Evolutionary conservation across 1,284 basidiomycete species (phyloP), one percentile per base, ranked within the genome.

Genomic region (Irpex sp.): DNA sequence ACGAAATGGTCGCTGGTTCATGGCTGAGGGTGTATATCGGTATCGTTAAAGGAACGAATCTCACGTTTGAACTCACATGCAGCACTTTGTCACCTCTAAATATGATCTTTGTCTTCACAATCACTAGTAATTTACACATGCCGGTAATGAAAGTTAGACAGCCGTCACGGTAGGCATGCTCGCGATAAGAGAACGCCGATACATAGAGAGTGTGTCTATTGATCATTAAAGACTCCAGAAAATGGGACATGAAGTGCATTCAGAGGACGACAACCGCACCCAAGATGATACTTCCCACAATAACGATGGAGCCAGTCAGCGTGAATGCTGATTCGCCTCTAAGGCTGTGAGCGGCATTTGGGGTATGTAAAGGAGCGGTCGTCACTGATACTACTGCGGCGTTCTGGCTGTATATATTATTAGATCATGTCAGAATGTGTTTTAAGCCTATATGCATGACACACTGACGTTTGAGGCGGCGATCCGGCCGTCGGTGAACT

Each of bases 211-310:
- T 26, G 26, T 26, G 15, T 44, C 40, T 15, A 52, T 52, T 9
- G 49, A 26, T 52, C 8, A 52, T 21, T 26, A 13, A 52, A 26
- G 17, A 52, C 26, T 26, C 26, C 26, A 26, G 26, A 26, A 26
- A 52, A 52, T 9, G 13, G 15, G 49, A 21, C 31, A 34, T 31
- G 4, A 13, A 11, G 21, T 15, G 31, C 26, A 19, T 9, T 60
- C 60, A 66, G 38, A 66, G 58, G 6, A 34, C 63, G n/a, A 66
- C 44, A 11, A 64, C 17, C 17, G 51, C 57, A 21, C 62, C 65
- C 15, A 64, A 26, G 9, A 66, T 9, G 19, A 66, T 58, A 52
- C 65, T 64, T 15, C 34, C 54, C 5, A 64, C 34, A 3, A 59
- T 54, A 9, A 47, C 34, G 9, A 55, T 59, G 13, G 34, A 37